These are phyloP conservation scores for Capillidium heterosporum DNA, from an alignment of 371 early-diverging fungal species.

Conservation along the genomic window DNA sequence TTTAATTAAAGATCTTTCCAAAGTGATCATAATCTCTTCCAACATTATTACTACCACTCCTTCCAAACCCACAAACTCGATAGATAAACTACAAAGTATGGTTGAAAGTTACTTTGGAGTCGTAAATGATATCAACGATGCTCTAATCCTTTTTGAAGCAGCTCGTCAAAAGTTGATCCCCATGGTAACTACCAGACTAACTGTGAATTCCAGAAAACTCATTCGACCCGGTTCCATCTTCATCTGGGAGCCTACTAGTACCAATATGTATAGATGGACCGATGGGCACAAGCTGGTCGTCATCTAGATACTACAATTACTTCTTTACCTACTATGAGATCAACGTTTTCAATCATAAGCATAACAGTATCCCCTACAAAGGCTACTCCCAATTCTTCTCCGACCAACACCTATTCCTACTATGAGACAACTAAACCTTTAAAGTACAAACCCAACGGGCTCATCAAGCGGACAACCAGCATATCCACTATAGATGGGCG, in stretches of 20 bases:
- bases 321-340: slow-evolving; percentile 65
- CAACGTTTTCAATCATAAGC: too few species aligned
- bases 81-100: too few species aligned
- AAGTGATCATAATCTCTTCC: too few species aligned
- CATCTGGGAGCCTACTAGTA: slow-evolving; percentile 73
- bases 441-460: neutral
- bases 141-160: neutral
- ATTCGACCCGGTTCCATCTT: slow-evolving; percentile 73
- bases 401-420: too few species aligned
- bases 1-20: too few species aligned
- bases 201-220: slow-evolving; percentile 48
- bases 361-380: too few species aligned
- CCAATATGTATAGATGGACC: slow-evolving; percentile 82
- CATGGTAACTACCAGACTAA: slow-evolving; percentile 24
- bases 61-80: too few species aligned
- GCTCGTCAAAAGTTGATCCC: neutral
- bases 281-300: slow-evolving; percentile 79
- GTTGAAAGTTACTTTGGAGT: neutral
- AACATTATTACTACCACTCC: too few species aligned
- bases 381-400: too few species aligned
- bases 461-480: neutral
- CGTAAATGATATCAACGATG: neutral
- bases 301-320: slow-evolving; percentile 62
- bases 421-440: neutral
- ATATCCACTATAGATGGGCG: neutral